Percentiles rank a stretch among this genome's conserved stretches.
phyloP scores from a whole-genome alignment of 768 basidiomycete species.

The Neoboletus brunneissimus region DNA sequence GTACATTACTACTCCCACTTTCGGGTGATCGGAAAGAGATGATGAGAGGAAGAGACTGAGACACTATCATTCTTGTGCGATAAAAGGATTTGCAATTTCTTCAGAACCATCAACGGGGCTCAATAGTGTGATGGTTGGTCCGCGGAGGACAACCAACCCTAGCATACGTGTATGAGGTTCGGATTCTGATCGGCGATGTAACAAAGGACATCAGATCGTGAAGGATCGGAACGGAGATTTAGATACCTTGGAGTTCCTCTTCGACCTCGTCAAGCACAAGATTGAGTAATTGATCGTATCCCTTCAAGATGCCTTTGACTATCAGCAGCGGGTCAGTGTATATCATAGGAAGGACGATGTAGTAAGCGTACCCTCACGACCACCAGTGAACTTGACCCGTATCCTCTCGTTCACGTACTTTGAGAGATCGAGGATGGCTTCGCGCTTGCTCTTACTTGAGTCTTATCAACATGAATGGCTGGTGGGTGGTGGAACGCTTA shows the following conservation, averaged over 20 bases:
- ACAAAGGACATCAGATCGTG: conserved; percentile 7
- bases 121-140: conserved; percentile 90
- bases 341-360: not conserved
- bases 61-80: conserved; percentile 53
- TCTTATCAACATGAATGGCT: conserved; percentile 28
- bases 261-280: conserved; percentile 95
- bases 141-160: conserved; percentile 87
- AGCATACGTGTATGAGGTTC: conserved; percentile 62
- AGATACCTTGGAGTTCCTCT: conserved; percentile 71
- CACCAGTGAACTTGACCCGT: conserved; percentile 97
- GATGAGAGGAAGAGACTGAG: not conserved
- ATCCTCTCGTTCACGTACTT: conserved; percentile 93
- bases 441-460: conserved; percentile 56
- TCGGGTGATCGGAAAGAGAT: too few species aligned
- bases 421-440: conserved; percentile 92
- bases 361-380: conserved; percentile 72
- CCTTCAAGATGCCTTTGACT: conserved; percentile 94
- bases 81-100: conserved; percentile 90
- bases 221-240: conserved; percentile 8
- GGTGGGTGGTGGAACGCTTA: conserved; percentile 15
- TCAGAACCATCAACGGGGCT: conserved; percentile 95
- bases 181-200: conserved; percentile 44
- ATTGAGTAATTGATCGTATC: conserved; percentile 94
- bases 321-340: conserved; percentile 3
- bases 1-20: not conserved